A percentile compares a stretch with the other conserved stretches of the same genome.
These are phyloP conservation scores for Colletotrichum sojae DNA, from an alignment of 2,329 filamentous ascomycete genomes.

Conservation along the genomic window DNA sequence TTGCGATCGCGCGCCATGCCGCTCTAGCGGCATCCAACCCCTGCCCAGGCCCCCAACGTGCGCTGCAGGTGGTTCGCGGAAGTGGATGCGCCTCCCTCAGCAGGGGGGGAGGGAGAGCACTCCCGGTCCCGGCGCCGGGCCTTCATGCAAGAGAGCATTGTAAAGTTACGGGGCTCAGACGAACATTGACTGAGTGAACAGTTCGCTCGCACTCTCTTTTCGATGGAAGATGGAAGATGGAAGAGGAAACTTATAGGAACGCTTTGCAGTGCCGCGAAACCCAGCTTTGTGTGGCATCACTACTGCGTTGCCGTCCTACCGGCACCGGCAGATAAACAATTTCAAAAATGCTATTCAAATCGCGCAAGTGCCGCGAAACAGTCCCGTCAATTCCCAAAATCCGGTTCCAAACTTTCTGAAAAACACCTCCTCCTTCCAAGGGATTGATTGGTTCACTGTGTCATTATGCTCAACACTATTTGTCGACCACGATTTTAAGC, in stretches of 20 bases:
- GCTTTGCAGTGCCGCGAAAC: too few relatives aligned
- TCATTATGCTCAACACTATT: too few relatives aligned
- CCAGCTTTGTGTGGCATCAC: too few relatives aligned
- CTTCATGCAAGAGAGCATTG: too few relatives aligned
- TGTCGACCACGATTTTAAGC: too few relatives aligned
- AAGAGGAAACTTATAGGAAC: too few relatives aligned
- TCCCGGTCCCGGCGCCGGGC: not conserved
- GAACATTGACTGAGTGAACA: conserved; percentile 24
- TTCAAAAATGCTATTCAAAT: conserved; percentile 4
- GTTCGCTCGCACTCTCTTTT: conserved; percentile 26
- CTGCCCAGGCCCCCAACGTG: conserved; percentile 7
- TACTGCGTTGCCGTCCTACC: too few relatives aligned
- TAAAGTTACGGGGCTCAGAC: conserved; percentile 25
- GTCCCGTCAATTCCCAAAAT: too few relatives aligned
- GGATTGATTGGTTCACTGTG: too few relatives aligned
- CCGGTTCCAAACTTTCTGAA: too few relatives aligned
- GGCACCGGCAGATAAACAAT: too few relatives aligned
- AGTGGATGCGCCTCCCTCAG: conserved; percentile 14
- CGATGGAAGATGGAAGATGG: too few relatives aligned
- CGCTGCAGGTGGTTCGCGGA: not conserved
- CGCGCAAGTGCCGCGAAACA: conserved; percentile 22
- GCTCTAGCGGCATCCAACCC: conserved; percentile 19
- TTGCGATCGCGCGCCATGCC: conserved; percentile 38
- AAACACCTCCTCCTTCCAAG: not conserved
- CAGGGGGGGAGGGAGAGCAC: not conserved